Base-by-base conservation (phyloP, 495 filamentous ascomycete species). In the Barbatosphaeria neglecta region DNA sequence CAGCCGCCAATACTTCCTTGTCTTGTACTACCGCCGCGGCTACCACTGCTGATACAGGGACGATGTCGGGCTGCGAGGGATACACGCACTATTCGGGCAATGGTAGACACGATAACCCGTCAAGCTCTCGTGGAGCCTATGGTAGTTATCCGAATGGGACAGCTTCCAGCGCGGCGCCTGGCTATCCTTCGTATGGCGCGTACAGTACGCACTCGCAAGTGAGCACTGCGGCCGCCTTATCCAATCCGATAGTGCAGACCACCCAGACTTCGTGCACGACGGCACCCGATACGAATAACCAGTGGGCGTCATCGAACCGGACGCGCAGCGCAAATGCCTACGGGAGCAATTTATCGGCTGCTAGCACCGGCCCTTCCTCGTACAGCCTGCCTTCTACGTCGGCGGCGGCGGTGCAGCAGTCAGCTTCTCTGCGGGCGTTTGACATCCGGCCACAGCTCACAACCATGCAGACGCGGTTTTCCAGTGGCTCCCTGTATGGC, bases 341-440 rank as follows among this genome's bases (percentile, higher is more conserved):
- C 44, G 54, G 44, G 20, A 20, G 33, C 23, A 55, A 51, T 6
- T 48, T 53, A 19, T 31, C 57, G 22, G 51, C 10, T 20, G 31
- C 31, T 25, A 24, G 43, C 20, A 43, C 47, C 2, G 20, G 15
- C 25, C 39, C 43, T 4, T 41, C 47, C 5, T 55, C 49, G 2
- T 53, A 51, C 23, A 51, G 28, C 31, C 18, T 45, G 20, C 19
- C 41, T 22, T 35, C 57, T 2, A 42, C 52, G 19, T 50, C 11
- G 15, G 27, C 45, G 9, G 13, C 13, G 15, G 27, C 45, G 9
- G 13, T 15, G n/a, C 49, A 53, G 10, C 53, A 47, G 20, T 53
- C 59, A 1, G 46, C 54, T 17, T 43, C 53, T 1, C 41, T 59
- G 13, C 58, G 59, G 19, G 48, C 50, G 13, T 57, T 61, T 27